Evolutionary conservation across 306 rosid species (phyloP).

Genomic region (Rosa multiflora): DNA sequence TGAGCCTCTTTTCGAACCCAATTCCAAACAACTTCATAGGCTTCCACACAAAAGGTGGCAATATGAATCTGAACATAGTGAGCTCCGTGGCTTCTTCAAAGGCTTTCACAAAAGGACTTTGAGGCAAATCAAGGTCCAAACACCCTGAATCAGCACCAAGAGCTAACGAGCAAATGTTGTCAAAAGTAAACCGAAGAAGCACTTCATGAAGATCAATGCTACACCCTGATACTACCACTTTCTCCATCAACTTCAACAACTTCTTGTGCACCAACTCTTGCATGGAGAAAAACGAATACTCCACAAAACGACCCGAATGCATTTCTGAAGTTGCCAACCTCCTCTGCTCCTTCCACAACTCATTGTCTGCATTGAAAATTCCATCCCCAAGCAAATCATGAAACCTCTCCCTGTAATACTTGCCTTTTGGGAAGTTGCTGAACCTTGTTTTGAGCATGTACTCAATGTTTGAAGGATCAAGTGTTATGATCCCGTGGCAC

Average conservation of each 20-base stretch:
- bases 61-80: slow-evolving; percentile 25
- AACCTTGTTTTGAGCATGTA: slow-evolving; percentile 45
- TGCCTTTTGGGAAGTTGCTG: slow-evolving; percentile 50
- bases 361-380: slow-evolving; percentile 44
- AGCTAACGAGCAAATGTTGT: slow-evolving; percentile 40
- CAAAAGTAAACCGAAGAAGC: slow-evolving; percentile 48
- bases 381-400: slow-evolving; percentile 44
- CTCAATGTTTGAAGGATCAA: slow-evolving; percentile 39
- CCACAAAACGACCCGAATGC: slow-evolving; percentile 32
- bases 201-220: slow-evolving; percentile 44
- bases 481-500: slow-evolving; percentile 34
- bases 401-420: slow-evolving; percentile 34
- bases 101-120: slow-evolving; percentile 35
- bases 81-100: slow-evolving; percentile 39
- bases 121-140: slow-evolving; percentile 20
- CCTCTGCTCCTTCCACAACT: slow-evolving; percentile 44
- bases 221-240: slow-evolving; percentile 16
- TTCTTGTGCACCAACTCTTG: slow-evolving; percentile 33
- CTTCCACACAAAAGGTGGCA: slow-evolving; percentile 43
- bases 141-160: slow-evolving; percentile 47
- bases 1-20: slow-evolving; percentile 38
- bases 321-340: slow-evolving; percentile 34
- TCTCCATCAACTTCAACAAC: slow-evolving; percentile 27
- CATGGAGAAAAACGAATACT: slow-evolving; percentile 30
- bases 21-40: slow-evolving; percentile 25